Conservation (phyloP, 768 basidiomycete species). For the Candolleomyces eurysporus region DNA sequence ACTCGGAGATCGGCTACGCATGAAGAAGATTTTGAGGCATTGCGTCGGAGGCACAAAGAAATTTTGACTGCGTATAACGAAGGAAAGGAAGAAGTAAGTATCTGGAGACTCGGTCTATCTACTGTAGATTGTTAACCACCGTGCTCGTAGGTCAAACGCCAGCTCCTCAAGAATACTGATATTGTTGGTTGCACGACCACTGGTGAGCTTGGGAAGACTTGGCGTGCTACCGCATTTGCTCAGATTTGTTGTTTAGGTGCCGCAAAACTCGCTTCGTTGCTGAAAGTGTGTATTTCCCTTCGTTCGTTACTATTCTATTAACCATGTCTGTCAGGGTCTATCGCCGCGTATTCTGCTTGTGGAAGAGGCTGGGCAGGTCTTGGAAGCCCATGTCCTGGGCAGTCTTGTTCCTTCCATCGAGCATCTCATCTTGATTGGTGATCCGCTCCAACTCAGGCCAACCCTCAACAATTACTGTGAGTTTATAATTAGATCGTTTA, state of each 20-base stretch:
- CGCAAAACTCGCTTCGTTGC: conserved; percentile 57
- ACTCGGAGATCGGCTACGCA: conserved; percentile 19
- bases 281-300: conserved; percentile 40
- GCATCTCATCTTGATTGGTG: conserved; percentile 76
- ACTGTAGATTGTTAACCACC: neutral
- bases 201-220: conserved; percentile 34
- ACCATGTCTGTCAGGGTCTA: conserved; percentile 40
- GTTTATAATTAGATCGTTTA: neutral
- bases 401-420: conserved; percentile 63
- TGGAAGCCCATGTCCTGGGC: conserved; percentile 73
- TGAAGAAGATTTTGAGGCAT: conserved; percentile 41
- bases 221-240: neutral
- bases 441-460: conserved; percentile 73
- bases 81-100: conserved; percentile 54
- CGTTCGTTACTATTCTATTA: neutral
- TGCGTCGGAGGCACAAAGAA: conserved; percentile 25
- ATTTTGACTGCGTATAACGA: conserved; percentile 40
- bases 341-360: conserved; percentile 63
- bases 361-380: conserved; percentile 81
- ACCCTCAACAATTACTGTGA: conserved; percentile 43
- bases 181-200: conserved; percentile 79
- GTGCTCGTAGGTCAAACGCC: conserved; percentile 48
- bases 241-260: conserved; percentile 44
- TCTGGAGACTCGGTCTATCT: neutral
- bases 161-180: conserved; percentile 51